phyloP scores from a whole-genome alignment of 2,329 filamentous ascomycete genomes.

The Fusarium scirpi region DNA sequence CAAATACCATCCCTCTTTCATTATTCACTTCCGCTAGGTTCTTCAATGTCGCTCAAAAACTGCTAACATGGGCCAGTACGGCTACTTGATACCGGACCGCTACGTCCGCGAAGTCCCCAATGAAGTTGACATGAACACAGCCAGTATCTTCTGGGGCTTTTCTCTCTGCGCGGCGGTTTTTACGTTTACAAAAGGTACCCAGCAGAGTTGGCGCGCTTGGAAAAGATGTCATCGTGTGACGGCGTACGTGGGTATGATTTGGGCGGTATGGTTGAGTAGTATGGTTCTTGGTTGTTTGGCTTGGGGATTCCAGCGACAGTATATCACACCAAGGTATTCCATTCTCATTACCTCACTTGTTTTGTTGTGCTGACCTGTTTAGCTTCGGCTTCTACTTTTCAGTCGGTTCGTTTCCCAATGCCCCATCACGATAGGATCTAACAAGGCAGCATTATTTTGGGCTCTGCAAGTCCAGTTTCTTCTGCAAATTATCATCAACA shows the following conservation, averaged over 20 bases:
- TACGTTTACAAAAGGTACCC: constrained; percentile 8
- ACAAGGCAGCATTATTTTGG: constrained; percentile 48
- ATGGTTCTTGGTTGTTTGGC: constrained; percentile 38
- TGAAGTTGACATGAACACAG: constrained; percentile 40
- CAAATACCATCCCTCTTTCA: background rate
- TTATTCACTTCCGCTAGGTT: background rate
- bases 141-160: constrained; percentile 46
- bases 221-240: constrained; percentile 27
- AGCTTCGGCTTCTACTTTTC: constrained; percentile 44
- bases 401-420: constrained; percentile 26
- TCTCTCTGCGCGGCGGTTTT: constrained; percentile 38
- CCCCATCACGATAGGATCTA: background rate
- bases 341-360: fast-evolving
- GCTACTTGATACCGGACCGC: constrained; percentile 40
- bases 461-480: constrained; percentile 61
- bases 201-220: constrained; percentile 35
- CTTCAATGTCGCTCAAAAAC: background rate
- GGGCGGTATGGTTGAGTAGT: constrained; percentile 43
- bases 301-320: constrained; percentile 43
- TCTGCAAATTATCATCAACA: constrained; percentile 67
- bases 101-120: constrained; percentile 40
- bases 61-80: constrained; percentile 35
- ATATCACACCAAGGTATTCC: constrained; percentile 39
- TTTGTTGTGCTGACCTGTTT: background rate
- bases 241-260: constrained; percentile 39